Base-by-base conservation (phyloP, 2,329 filamentous ascomycete genomes). In the Cephalotrichum gorgonifer region DNA sequence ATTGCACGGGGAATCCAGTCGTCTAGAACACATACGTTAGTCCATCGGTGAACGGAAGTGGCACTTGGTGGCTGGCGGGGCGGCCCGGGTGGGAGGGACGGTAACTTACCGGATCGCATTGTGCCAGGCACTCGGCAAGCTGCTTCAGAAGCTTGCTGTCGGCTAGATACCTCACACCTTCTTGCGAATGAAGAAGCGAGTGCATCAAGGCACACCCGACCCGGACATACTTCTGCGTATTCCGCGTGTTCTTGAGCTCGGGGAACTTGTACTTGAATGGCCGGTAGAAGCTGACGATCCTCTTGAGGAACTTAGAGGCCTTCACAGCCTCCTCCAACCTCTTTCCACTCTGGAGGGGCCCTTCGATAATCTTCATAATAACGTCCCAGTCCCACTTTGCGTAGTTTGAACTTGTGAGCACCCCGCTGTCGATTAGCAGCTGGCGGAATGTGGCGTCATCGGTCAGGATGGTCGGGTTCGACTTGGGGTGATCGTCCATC, bases 301-400 rank as follows among this genome's bases (percentile, higher is more conserved):
- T 78, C 68, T 97, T 96, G 58, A 97, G 85, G 60, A 97, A 98
- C 62, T 97, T 97, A 2, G 90, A 95, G 1, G 86, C 89, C 62
- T 89, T 91, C 61, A 95, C 86, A 0, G 91, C 91, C 65, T 98
- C 93, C 56, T 96, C 91, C 4, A 98, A 74, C 11, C 93, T 79
- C 64, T 95, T 96, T 1, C 90, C 85, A 55, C 89, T 95, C 23
- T 89, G 85, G 22, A 98, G 68, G 1, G 94, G 93, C 0, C 93
- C 94, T 61, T 97, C 91, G 31, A 98, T 90, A 47, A 97, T 82
- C 57, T 84, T 86, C 51, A 90, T 77, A 39, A 98, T 89, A 33
- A 95, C 73, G 53, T 95, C 88, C 93, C 94, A 98, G 61, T 95
- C 91, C 93, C 93, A 98, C 63, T 98, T 98, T 35, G 81, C 74